Evolutionary conservation across 352 stramenopile species (phyloP), one percentile per base, ranked within the genome.

Genomic region (Globisporangium viniferum): DNA sequence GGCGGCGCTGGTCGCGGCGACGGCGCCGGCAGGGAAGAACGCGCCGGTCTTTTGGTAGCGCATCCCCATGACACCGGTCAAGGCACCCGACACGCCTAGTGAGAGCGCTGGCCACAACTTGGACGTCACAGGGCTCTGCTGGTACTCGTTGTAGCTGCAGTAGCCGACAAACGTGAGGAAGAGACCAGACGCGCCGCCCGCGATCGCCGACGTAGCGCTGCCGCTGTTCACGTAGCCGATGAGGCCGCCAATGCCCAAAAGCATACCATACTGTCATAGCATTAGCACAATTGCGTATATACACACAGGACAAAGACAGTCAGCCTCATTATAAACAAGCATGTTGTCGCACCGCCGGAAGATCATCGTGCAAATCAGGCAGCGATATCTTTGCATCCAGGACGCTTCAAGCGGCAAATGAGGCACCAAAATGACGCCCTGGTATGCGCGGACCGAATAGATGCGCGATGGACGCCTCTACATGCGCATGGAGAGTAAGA

Each of bases 91-190:
- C 27, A 95, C 82, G 39, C 62, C 78, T 75, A 70, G 73, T 18
- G 82, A 92, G 20, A 93, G 62, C 4, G 71, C 84, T 7, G 88
- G 82, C 88, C 88, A 95, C 53, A 92, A 70, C 76, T 93, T 95
- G 62, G 84, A 93, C 54, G 81, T 87, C 61, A 92, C 79, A 0
- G 86, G 81, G 67, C 79, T 88, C 74, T 93, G 86, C 70, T 76
- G 84, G 76, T 92, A 94, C 67, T 94, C 87, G 71, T 91, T 89
- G 68, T 92, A 91, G 72, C 85, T 93, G 72, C 80, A 88, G 73
- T 92, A 93, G 72, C 88, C 86, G 59, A 95, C 77, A 56, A 94
- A 83, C 73, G 76, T 90, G 62, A 95, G 73, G 68, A 94, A 88
- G 27, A 83, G 74, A 44, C 88, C 88, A 8, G 86, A 85, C 14